Percentiles rank a stretch among this genome's conserved stretches.
These are phyloP conservation scores for Bauhinia variegata DNA, from an alignment of 306 rosid species.

Conservation along the genomic window DNA sequence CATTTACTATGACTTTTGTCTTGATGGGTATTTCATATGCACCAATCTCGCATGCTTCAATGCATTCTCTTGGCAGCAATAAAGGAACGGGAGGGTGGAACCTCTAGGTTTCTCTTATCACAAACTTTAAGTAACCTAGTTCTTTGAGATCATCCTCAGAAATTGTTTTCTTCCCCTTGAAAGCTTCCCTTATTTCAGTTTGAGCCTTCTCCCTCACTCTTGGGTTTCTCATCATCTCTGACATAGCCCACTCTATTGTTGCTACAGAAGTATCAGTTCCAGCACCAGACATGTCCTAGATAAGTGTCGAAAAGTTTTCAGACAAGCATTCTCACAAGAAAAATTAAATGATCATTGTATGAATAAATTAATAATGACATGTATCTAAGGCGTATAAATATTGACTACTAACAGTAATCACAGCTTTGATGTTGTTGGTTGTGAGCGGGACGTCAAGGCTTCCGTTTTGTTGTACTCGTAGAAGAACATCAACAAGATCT, in stretches of 20 bases:
- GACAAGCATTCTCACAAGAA: background rate
- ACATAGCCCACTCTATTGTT: conserved; percentile 39
- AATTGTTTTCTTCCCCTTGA: conserved; percentile 25
- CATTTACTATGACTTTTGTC: conserved; percentile 45
- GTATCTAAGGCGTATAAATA: background rate
- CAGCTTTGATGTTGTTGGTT: conserved; percentile 40
- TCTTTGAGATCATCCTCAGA: conserved; percentile 1
- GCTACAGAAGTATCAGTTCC: conserved; percentile 46
- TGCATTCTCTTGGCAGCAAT: conserved; percentile 49
- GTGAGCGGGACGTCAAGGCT: conserved; percentile 37
- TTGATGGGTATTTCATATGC: conserved; percentile 35
- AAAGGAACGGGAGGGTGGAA: conserved; percentile 46
- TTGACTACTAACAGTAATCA: conserved; percentile 38
- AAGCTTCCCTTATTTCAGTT: conserved; percentile 34
- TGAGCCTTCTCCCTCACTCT: conserved; percentile 36
- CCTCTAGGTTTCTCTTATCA: conserved; percentile 43
- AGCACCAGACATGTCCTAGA: conserved; percentile 37
- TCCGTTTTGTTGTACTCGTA: conserved; percentile 30
- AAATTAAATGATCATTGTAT: background rate
- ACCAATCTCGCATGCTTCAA: conserved; percentile 21
- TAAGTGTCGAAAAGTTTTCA: background rate
- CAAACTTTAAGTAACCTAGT: conserved; percentile 37
- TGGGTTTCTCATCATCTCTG: conserved; percentile 44
- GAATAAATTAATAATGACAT: background rate
- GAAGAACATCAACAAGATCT: conserved; percentile 40